Percentiles rank a stretch among this genome's conserved stretches.
phyloP scores from a whole-genome alignment of 352 stramenopile species.

The Lagenidium sp. region DNA sequence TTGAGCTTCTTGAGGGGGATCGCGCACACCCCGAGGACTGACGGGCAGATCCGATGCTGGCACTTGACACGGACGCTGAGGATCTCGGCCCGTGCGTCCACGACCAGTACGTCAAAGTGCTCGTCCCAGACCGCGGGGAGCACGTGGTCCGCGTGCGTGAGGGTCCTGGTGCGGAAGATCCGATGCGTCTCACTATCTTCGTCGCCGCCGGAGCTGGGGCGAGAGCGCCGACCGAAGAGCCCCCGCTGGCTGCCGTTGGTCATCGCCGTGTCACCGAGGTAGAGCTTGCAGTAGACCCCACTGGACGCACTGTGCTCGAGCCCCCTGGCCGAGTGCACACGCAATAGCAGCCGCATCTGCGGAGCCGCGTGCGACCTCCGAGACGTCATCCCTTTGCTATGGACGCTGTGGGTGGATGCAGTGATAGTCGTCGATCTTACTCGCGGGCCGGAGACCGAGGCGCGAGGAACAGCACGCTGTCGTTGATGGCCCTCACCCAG shows the following conservation, averaged over 20 bases:
- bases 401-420: not conserved
- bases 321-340: conserved; percentile 40
- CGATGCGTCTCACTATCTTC: conserved; percentile 21
- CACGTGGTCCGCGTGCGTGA: conserved; percentile 3
- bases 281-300: conserved; percentile 60
- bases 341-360: conserved; percentile 27
- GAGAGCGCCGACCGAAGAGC: conserved; percentile 16
- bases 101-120: conserved; percentile 34
- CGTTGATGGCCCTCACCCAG: not conserved
- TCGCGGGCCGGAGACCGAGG: no score
- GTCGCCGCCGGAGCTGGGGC: conserved; percentile 3
- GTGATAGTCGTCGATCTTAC: not conserved
- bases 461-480: no score
- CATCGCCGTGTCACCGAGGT: conserved; percentile 38
- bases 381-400: no score
- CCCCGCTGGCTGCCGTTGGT: conserved; percentile 31
- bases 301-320: conserved; percentile 32
- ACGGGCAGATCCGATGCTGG: conserved; percentile 10
- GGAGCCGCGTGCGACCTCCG: not conserved
- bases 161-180: conserved; percentile 36
- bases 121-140: conserved; percentile 35
- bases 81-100: conserved; percentile 11
- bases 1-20: conserved; percentile 14
- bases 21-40: conserved; percentile 8
- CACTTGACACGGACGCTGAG: conserved; percentile 18